phyloP scores from a whole-genome alignment of 2,329 filamentous ascomycete genomes.

The Waltergamsia citrina region DNA sequence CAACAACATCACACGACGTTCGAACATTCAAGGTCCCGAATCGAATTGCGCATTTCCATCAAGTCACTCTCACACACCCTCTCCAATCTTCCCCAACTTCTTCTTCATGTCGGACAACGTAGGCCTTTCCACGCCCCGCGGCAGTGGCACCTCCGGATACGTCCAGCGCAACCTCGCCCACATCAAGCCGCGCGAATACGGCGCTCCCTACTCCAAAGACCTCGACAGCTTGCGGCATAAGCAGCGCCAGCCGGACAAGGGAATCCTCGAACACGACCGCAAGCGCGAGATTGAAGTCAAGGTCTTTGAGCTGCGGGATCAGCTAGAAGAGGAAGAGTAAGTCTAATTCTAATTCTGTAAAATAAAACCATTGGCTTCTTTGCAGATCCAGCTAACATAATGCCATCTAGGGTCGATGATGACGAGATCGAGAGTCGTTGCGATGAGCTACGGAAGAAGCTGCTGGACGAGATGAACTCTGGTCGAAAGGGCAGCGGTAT shows the following conservation, averaged over 20 bases:
- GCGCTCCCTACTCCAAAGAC: conserved; percentile 67
- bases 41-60: too few relatives aligned
- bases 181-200: conserved; percentile 73
- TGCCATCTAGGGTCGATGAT: conserved; percentile 57
- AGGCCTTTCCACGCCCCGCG: conserved; percentile 86
- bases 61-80: neutral
- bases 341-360: conserved; percentile 14
- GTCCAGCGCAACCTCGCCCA: conserved; percentile 93
- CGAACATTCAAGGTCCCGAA: too few relatives aligned
- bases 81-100: neutral
- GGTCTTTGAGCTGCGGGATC: conserved; percentile 81
- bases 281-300: conserved; percentile 88
- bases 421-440: conserved; percentile 73
- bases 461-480: conserved; percentile 26
- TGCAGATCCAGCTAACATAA: neutral
- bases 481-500: conserved; percentile 16
- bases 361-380: neutral
- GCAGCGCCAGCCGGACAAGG: conserved; percentile 78
- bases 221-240: conserved; percentile 61
- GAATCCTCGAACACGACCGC: conserved; percentile 89
- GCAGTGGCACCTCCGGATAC: conserved; percentile 93
- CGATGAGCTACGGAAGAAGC: conserved; percentile 30
- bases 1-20: too few relatives aligned
- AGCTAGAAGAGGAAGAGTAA: conserved; percentile 77
- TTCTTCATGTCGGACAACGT: conserved; percentile 86